A percentile compares a stretch with the other conserved stretches of the same genome.
phyloP scores from a whole-genome alignment of 768 basidiomycete species.

The Lactarius tabidus region DNA sequence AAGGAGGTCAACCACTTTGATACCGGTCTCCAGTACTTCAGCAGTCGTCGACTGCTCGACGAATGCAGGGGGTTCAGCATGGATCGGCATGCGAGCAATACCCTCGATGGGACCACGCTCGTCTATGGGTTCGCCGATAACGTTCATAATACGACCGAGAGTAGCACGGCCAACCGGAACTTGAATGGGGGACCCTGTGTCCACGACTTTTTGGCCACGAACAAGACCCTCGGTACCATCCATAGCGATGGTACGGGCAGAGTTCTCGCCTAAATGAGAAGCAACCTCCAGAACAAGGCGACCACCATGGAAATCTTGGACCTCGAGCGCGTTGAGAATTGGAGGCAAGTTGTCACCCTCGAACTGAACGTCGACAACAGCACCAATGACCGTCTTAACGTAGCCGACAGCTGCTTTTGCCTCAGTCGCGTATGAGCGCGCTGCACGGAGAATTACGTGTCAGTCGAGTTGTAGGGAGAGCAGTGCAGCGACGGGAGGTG shows the following conservation, averaged over 20 bases:
- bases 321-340: slow-evolving; percentile 98
- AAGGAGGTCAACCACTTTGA: slow-evolving; percentile 99
- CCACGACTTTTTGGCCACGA: slow-evolving; percentile 94
- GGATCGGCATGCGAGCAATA: slow-evolving; percentile 87
- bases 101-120: slow-evolving; percentile 99
- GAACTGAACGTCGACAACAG: slow-evolving; percentile 99
- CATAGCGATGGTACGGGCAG: slow-evolving; percentile 99
- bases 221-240: slow-evolving; percentile 99
- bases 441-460: slow-evolving; percentile 38
- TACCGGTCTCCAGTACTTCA: slow-evolving; percentile 98
- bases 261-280: slow-evolving; percentile 98
- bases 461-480: slow-evolving; percentile 26
- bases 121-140: slow-evolving; percentile 99
- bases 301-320: slow-evolving; percentile 89
- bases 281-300: slow-evolving; percentile 99
- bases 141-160: slow-evolving; percentile 99
- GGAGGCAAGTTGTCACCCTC: slow-evolving; percentile 92
- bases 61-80: slow-evolving; percentile 95
- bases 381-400: slow-evolving; percentile 99
- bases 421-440: slow-evolving; percentile 90
- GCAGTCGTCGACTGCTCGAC: slow-evolving; percentile 99
- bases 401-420: slow-evolving; percentile 66
- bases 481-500: slow-evolving; percentile 19
- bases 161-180: slow-evolving; percentile 94
- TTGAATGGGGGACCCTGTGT: slow-evolving; percentile 94